These are phyloP conservation scores for Pelargonium cotyledonis DNA, from an alignment of 441 rosid species.

Conservation along the genomic window DNA sequence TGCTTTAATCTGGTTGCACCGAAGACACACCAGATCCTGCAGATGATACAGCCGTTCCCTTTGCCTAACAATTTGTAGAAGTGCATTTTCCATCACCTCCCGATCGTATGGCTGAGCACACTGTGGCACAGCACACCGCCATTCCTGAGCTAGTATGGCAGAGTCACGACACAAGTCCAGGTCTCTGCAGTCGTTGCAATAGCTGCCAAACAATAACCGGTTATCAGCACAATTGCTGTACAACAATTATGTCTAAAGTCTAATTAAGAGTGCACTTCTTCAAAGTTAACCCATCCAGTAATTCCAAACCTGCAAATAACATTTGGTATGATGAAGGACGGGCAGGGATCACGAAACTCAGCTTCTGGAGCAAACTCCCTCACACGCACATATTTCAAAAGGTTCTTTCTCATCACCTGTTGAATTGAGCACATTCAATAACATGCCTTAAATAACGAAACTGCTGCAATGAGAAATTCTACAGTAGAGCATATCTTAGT, in stretches of 20 bases:
- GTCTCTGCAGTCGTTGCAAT: constrained; percentile 93
- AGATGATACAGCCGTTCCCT: constrained; percentile 76
- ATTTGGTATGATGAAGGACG: constrained; percentile 71
- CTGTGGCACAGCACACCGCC: constrained; percentile 79
- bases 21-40: constrained; percentile 73
- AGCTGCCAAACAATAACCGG: constrained; percentile 40
- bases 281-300: no score
- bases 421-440: constrained; percentile 11
- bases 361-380: constrained; percentile 90
- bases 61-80: constrained; percentile 78
- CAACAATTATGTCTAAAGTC: neutral
- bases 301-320: constrained; percentile 77
- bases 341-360: constrained; percentile 61
- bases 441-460: neutral
- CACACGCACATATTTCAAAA: constrained; percentile 64
- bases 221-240: constrained; percentile 12
- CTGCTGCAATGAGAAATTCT: neutral
- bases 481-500: neutral
- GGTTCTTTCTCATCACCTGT: constrained; percentile 81
- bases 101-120: constrained; percentile 82
- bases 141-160: constrained; percentile 57
- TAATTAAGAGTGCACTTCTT: neutral
- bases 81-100: constrained; percentile 76
- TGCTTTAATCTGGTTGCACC: constrained; percentile 91
- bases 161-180: constrained; percentile 78